Conservation (phyloP, 139 green algal species). For the Picochlorum sp. region DNA sequence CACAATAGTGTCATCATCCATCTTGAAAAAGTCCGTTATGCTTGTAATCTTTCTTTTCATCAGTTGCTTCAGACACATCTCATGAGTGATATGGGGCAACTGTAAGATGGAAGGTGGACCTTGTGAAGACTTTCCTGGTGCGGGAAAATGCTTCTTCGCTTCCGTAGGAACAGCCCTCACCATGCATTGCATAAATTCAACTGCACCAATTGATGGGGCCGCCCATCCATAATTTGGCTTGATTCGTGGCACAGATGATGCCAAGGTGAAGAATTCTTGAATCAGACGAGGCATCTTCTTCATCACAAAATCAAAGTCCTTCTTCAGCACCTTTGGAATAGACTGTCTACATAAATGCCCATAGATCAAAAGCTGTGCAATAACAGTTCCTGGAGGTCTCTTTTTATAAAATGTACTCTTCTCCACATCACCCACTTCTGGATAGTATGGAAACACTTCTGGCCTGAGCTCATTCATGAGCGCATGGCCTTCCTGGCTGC, state of each 20-base stretch:
- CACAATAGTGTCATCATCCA: constrained; percentile 28
- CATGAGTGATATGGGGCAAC: constrained; percentile 63
- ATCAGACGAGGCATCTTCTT: constrained; percentile 58
- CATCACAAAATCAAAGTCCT: constrained; percentile 61
- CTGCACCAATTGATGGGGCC: constrained; percentile 50
- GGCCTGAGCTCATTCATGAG: constrained; percentile 56
- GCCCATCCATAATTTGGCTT: constrained; percentile 59
- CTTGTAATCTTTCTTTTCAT: constrained; percentile 42
- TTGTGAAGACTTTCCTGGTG: constrained; percentile 17
- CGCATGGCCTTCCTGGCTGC: constrained; percentile 21
- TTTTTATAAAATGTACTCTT: constrained; percentile 41
- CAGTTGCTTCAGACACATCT: constrained; percentile 52
- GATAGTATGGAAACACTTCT: constrained; percentile 41
- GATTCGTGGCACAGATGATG: constrained; percentile 51
- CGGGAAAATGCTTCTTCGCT: constrained; percentile 20
- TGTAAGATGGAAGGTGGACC: constrained; percentile 47
- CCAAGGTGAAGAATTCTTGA: constrained; percentile 72
- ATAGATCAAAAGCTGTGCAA: constrained; percentile 79
- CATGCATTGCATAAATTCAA: constrained; percentile 82
- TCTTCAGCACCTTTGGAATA: constrained; percentile 44
- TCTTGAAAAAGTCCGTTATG: constrained; percentile 53
- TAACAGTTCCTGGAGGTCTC: constrained; percentile 9
- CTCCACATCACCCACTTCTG: constrained; percentile 68
- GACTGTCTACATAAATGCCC: constrained; percentile 56
- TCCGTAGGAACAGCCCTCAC: constrained; percentile 39